These are phyloP conservation scores for Chlorella sp. DNA, from an alignment of 139 green algal genomes.

Conservation along the genomic window DNA sequence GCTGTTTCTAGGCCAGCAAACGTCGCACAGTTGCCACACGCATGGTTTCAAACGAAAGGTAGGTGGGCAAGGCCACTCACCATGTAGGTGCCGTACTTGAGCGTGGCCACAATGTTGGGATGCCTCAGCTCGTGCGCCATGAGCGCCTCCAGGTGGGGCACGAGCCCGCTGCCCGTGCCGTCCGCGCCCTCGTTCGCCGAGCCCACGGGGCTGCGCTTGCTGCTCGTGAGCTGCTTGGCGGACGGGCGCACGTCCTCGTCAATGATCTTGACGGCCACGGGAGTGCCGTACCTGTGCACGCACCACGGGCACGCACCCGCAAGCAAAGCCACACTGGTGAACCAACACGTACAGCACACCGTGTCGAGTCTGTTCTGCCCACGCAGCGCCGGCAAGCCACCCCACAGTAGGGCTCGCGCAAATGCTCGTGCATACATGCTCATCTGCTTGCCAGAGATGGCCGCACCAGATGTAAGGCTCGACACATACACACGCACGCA, in stretches of 20 bases:
- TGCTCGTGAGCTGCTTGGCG: too few species aligned
- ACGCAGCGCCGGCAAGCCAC: not conserved
- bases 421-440: too few species aligned
- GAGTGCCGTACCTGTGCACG: slow-evolving; percentile 26
- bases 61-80: not conserved
- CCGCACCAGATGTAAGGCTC: too few species aligned
- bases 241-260: slow-evolving; percentile 13
- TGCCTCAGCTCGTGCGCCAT: slow-evolving; percentile 27
- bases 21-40: not conserved
- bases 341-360: too few species aligned
- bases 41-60: not conserved
- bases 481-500: not conserved
- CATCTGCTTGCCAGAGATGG: too few species aligned
- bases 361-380: too few species aligned
- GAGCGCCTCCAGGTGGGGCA: slow-evolving; percentile 15
- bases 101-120: slow-evolving; percentile 37
- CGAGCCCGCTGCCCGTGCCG: not conserved
- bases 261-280: slow-evolving; percentile 38
- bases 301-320: too few species aligned
- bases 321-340: too few species aligned
- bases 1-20: not conserved
- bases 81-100: slow-evolving; percentile 19
- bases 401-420: not conserved
- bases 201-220: too few species aligned
- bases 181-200: too few species aligned